These are phyloP conservation scores for Phytopythium oedochilum DNA, from an alignment of 352 stramenopile species.

Conservation along the genomic window DNA sequence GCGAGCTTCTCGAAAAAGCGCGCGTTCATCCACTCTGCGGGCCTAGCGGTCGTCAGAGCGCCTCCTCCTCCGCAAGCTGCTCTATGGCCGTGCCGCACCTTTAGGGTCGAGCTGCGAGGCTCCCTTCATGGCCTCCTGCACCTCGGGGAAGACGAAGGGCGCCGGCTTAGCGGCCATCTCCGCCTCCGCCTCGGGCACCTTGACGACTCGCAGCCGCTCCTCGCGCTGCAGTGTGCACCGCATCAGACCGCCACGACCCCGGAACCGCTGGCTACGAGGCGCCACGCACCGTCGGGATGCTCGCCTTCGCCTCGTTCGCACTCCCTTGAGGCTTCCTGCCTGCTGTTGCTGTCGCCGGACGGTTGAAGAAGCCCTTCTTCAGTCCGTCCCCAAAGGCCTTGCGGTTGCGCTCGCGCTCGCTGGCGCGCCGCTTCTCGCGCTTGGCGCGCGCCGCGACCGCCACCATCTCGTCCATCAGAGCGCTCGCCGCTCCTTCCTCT, in stretches of 20 bases:
- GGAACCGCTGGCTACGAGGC: too few species aligned
- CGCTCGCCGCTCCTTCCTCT: not conserved
- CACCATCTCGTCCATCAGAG: conserved; percentile 79
- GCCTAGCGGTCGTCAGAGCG: not conserved
- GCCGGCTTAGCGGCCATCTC: conserved; percentile 12
- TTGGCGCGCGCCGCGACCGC: conserved; percentile 43
- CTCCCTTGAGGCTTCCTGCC: not conserved
- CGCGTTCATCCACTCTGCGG: conserved; percentile 71
- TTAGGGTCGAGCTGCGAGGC: conserved; percentile 62
- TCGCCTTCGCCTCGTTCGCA: not conserved
- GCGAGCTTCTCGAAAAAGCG: conserved; percentile 67
- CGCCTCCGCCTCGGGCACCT: conserved; percentile 16
- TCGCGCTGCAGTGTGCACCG: conserved; percentile 22
- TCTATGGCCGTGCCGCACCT: too few species aligned
- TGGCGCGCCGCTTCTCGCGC: conserved; percentile 34
- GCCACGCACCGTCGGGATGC: not conserved
- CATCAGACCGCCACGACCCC: too few species aligned
- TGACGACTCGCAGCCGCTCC: conserved; percentile 31
- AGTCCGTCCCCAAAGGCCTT: conserved; percentile 57
- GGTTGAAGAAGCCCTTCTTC: conserved; percentile 71
- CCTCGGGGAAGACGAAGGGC: conserved; percentile 69
- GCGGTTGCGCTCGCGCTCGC: conserved; percentile 37
- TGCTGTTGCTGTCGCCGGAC: not conserved
- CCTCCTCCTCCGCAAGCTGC: not conserved
- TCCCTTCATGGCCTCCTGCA: conserved; percentile 58